Percentiles rank a stretch among this genome's conserved stretches.
phyloP scores from a whole-genome alignment of 169 alveolate species.

The Theileria annulata region DNA sequence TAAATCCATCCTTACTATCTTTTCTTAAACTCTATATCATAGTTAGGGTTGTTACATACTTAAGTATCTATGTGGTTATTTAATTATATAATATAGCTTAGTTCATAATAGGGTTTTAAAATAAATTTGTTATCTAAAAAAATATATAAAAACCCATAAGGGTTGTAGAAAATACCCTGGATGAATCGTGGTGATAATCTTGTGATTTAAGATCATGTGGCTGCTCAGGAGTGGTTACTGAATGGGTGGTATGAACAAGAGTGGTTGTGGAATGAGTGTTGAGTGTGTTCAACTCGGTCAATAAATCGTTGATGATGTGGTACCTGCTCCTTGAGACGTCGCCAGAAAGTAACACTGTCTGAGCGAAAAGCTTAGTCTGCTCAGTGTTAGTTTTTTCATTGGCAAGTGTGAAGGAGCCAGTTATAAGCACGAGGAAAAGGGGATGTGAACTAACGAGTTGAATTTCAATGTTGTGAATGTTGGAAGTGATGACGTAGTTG shows the following conservation, averaged over 20 bases:
- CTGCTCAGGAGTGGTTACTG: neutral
- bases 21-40: neutral
- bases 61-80: neutral
- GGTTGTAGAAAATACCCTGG: neutral
- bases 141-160: neutral
- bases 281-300: conserved; percentile 9
- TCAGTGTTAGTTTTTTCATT: conserved; percentile 9
- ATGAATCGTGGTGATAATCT: neutral
- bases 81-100: no score
- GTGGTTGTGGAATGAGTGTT: neutral
- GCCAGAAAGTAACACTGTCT: conserved; percentile 45
- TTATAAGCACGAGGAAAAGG: conserved; percentile 24
- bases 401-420: conserved; percentile 29
- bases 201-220: neutral
- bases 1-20: conserved; percentile 26
- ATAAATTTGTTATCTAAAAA: neutral
- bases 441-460: conserved; percentile 33
- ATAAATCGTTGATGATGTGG: conserved; percentile 58
- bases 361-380: conserved; percentile 31
- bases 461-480: conserved; percentile 43
- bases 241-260: neutral
- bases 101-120: no score
- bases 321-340: conserved; percentile 50
- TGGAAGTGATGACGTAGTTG: conserved; percentile 31
- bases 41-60: neutral